Base-by-base conservation (phyloP, 106 monocot species). In the Agapanthus africanus region DNA sequence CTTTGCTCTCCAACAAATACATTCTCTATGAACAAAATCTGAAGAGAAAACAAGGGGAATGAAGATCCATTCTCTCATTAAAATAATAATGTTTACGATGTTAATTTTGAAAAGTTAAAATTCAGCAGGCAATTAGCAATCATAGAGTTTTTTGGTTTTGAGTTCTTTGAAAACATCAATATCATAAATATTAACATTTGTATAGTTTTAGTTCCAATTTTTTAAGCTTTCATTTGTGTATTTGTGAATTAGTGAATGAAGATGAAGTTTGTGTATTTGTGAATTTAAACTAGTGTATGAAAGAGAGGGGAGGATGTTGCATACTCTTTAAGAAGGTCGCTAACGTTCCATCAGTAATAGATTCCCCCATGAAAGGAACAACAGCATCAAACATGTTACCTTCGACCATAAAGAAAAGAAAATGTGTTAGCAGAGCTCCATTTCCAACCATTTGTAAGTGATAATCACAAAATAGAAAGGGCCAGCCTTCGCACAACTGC, bases 281-380 rank as follows among this genome's bases (percentile, higher is more conserved):
- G 25, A 26, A 54, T 23, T 23, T 54, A 26, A 11, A 6, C 27
- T 23, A 1, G 27, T 54, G 25, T 54, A 10, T 27, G 25, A 14
- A 13, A 27, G 32, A 39, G 76, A 59, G 65, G 65, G 68, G 46
- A 54, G 39, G 4, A 56, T 21, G 33, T 3, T 51, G 42, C 91
- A 69, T 80, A 97, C 95, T 89, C 72, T 97, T 97, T 63, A 92
- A 73, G 22, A 97, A 86, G 30, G 86, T 76, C 22, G 91, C 91
- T 41, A 97, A 63, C 31, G 95, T 97, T 40, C 95, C 95, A 82
- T 97, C 95, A 70, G 95, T 91, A 54, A 97, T 89, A 37, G 95
- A 97, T 87, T 97, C 95, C 46, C 95, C 95, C 95, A 97, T 91
- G 68, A 74, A 84, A 37, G 95, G 95, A 21, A 97, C 95, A 40